Evolutionary conservation across 2,329 filamentous ascomycete species (phyloP).

Genomic region (Trichoderma sp.): DNA sequence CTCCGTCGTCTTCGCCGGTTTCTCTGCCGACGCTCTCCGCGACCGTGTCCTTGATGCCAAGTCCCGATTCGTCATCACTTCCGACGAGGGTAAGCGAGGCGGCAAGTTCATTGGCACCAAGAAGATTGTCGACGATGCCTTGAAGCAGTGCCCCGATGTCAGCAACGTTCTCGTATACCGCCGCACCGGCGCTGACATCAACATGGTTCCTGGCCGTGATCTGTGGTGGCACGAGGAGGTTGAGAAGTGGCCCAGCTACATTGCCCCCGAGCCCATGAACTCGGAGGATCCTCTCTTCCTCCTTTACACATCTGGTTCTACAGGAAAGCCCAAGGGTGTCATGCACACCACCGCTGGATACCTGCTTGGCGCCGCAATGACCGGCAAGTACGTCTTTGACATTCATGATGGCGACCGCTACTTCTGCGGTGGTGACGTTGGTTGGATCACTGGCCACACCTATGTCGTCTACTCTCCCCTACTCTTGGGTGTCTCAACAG

Average conservation of each 20-base stretch:
- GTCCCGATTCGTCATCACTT: conserved; percentile 93
- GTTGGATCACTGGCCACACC: conserved; percentile 98
- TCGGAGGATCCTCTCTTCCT: conserved; percentile 97
- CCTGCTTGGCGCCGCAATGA: conserved; percentile 88
- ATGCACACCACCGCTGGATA: conserved; percentile 98
- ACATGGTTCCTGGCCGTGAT: conserved; percentile 87
- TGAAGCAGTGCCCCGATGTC: conserved; percentile 93
- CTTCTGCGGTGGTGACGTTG: conserved; percentile 98
- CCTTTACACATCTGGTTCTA: conserved; percentile 96
- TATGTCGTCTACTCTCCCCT: conserved; percentile 97
- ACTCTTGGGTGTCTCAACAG: conserved; percentile 87
- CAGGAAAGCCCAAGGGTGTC: conserved; percentile 97
- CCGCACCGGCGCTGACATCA: conserved; percentile 90
- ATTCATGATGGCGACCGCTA: conserved; percentile 92
- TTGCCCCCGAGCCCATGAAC: conserved; percentile 84
- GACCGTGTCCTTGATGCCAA: conserved; percentile 91
- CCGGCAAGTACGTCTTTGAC: conserved; percentile 98
- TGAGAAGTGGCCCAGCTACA: conserved; percentile 93
- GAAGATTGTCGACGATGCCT: conserved; percentile 97
- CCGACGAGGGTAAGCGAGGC: conserved; percentile 96
- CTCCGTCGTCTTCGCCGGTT: conserved; percentile 97
- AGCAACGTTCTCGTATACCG: conserved; percentile 87
- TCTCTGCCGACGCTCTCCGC: conserved; percentile 93
- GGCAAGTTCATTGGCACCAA: conserved; percentile 97
- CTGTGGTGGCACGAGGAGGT: conserved; percentile 99